Percentiles rank a stretch among this genome's conserved stretches.
Evolutionary conservation across 169 alveolate species (phyloP).

Genomic region (Ichthyophthirius multifiliis): DNA sequence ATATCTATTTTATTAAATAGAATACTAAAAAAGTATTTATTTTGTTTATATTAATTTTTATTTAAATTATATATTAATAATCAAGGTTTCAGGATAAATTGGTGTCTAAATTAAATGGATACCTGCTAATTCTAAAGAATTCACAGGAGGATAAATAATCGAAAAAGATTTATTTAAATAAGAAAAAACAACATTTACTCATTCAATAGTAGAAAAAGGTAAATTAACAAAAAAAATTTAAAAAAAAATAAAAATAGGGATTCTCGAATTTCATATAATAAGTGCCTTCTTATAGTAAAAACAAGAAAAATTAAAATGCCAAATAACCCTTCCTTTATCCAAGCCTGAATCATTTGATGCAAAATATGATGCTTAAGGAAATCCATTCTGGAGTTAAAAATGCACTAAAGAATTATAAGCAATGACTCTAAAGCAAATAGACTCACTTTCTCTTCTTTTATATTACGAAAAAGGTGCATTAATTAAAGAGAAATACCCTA

Average conservation of each 20-base stretch:
- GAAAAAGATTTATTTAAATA: neutral
- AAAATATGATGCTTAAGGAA: slow-evolving; percentile 12
- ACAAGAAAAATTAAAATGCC: slow-evolving; percentile 18
- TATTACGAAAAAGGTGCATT: slow-evolving; percentile 11
- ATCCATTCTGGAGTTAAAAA: slow-evolving; percentile 21
- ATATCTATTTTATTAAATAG: slow-evolving; percentile 23
- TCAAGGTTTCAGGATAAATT: slow-evolving; percentile 1
- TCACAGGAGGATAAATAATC: neutral
- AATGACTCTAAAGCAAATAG: neutral
- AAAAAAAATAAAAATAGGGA: neutral
- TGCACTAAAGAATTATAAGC: neutral
- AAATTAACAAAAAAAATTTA: neutral
- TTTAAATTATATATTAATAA: neutral
- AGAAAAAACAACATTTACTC: neutral
- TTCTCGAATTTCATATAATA: slow-evolving; percentile 17
- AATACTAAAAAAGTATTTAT: slow-evolving; percentile 17
- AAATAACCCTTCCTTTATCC: neutral
- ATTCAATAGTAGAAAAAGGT: neutral
- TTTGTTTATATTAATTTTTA: neutral
- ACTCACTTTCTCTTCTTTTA: slow-evolving; percentile 2
- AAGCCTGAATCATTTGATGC: slow-evolving; percentile 4
- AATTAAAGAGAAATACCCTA: neutral
- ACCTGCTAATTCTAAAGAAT: slow-evolving; percentile 15
- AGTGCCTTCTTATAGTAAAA: slow-evolving; percentile 8
- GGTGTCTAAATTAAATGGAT: slow-evolving; percentile 11